Percentiles rank a stretch among this genome's conserved stretches.
Evolutionary conservation across 345 rosid genomes (phyloP).

Genomic region (Murraya paniculata): DNA sequence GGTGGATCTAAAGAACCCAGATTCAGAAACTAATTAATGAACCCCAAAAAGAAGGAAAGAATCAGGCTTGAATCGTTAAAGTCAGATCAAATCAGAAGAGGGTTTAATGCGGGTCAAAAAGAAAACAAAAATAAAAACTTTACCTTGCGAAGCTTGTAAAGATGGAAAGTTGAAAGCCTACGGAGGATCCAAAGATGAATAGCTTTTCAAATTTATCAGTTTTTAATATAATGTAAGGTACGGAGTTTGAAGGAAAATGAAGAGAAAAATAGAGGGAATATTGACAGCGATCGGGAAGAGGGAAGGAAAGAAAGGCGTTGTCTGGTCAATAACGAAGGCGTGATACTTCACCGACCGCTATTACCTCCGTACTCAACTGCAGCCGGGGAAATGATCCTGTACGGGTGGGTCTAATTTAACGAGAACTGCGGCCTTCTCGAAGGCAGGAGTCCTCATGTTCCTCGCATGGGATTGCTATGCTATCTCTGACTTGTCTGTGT

Average conservation of each 20-base stretch:
- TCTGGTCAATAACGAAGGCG: constrained; percentile 28
- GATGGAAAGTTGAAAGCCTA: background rate
- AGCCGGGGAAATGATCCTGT: constrained; percentile 3
- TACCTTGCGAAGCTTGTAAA: background rate
- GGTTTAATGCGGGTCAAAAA: background rate
- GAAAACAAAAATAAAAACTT: background rate
- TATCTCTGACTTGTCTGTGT: background rate
- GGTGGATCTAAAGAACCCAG: constrained; percentile 8
- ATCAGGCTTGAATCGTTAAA: background rate
- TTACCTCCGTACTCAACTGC: constrained; percentile 12
- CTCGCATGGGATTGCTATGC: too few species aligned
- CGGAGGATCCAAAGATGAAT: background rate
- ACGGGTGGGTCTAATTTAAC: background rate
- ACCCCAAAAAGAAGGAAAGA: background rate
- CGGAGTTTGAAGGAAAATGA: background rate
- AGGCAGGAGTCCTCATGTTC: background rate
- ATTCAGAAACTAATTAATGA: background rate
- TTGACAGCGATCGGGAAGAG: background rate
- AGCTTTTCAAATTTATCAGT: too few species aligned
- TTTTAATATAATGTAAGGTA: background rate
- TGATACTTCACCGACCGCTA: constrained; percentile 31
- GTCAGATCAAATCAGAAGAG: background rate
- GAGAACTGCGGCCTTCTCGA: background rate
- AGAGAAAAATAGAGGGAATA: background rate
- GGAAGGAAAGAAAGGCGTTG: constrained; percentile 7